Base-by-base conservation (phyloP, 768 basidiomycete genomes). In the Termitomyces sp. region DNA sequence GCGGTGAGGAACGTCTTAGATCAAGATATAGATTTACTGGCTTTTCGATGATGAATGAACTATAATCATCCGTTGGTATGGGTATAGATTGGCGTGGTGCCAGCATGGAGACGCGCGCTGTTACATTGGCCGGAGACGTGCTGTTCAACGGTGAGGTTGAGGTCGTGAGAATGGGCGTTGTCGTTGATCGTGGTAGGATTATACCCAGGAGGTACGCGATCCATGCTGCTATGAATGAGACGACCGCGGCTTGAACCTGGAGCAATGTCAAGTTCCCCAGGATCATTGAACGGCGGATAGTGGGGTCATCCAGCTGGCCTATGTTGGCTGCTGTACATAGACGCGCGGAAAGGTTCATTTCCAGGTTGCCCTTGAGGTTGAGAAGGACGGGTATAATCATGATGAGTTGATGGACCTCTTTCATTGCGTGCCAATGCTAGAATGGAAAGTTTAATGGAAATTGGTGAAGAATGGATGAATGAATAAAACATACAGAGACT, bases 261-360 rank as follows among this genome's bases (percentile, higher is more conserved):
- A 99, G 82, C 11, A 98, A 77, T 0, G 87, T 77, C 43, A 98
- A 71, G 70, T 95, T 97, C 41, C 95, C 95, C 3, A 84, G 57
- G 34, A 99, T 79, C 59, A 96, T 83, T 2, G 75, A 68, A 5
- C 82, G 80, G 4, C 92, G 83, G 8, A 75, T 77, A 2, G 69
- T 63, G 0, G 85, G 83, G 34, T 86, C 81, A 68, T 98, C 94
- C 5, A 99, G 84, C 59, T 94, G 85, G 43, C 96, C 96, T 50
- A 95, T 87, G 63, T 98, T 97, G 5, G 95, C 90, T 1, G 95
- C 89, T 0, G 97, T 99, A 1, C 91, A 89, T n/a, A 99, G 80
- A 14, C 96, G 83, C 0, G 97, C 94, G 4, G 95, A 95, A 7
- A 99, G 85, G 62, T 97, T 98, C 96, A 98, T 98, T 72, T 98